Evolutionary conservation across 441 rosid species (phyloP), one percentile per base, ranked within the genome.

Genomic region (Arabidopsis lyrata): DNA sequence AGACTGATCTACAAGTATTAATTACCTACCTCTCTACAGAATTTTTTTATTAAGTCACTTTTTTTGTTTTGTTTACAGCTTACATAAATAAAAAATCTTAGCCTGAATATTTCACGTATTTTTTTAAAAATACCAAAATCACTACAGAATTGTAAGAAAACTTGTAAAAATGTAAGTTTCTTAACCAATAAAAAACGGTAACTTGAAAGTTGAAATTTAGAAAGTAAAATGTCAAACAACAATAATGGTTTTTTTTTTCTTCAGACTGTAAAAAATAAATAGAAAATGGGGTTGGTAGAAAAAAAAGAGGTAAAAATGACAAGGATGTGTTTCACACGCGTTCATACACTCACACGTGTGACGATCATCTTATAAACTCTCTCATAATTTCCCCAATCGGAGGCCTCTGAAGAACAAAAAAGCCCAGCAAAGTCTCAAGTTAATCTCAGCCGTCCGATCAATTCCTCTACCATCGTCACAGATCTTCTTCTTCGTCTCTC

Each of bases 391-490:
- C 14, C 45, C 0, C n/a, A 41, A 61, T 44, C 75, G 68, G 31
- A 29, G 31, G 74, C 78, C 74, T 58, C 24, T 15, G 34, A 66
- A 36, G 35, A 27, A 57, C 32, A 16, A 45, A 53, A 70, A 76
- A 48, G 71, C 80, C 80, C 71, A 69, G 55, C 77, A 73, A 72
- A 48, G 39, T 71, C 34, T 39, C 14, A n/a, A 67, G 54, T 60
- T 12, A 68, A 75, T 68, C 24, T 75, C 69, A 52, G 32, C 78
- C 78, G 78, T 61, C 69, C 42, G 64, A 68, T 75, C 29, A 41
- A 27, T 34, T 65, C 62, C 41, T 74, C 32, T 44, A 6, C 59
- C 65, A 35, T 56, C 65, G 11, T 49, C 78, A 53, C 13, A 68
- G 78, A 60, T 75, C 78, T 52, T 75, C 57, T 16, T 61, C 73